phyloP scores from a whole-genome alignment of 192 early-diverging fungal genomes.

The Blastocladiella britannica region DNA sequence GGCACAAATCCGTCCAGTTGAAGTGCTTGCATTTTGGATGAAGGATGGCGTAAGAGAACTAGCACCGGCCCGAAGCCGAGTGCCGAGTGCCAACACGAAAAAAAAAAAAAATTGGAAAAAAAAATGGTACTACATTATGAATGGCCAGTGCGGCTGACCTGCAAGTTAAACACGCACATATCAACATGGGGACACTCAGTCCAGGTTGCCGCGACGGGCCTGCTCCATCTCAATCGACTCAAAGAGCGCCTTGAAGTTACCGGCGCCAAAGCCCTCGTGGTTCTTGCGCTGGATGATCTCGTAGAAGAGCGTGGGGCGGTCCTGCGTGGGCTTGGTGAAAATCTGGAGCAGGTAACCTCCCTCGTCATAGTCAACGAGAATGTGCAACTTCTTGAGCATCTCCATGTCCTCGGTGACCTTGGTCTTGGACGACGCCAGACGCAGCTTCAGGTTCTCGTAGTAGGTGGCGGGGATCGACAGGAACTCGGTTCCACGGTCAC shows the following conservation, averaged over 20 bases:
- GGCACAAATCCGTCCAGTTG: too few species aligned
- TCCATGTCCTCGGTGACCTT: conserved; percentile 68
- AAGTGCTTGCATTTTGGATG: too few species aligned
- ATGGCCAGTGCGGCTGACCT: too few species aligned
- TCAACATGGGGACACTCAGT: background rate
- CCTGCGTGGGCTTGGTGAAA: conserved; percentile 75
- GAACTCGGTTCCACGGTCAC: conserved; percentile 76
- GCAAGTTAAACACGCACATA: background rate
- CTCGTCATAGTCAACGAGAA: conserved; percentile 92
- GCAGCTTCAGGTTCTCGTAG: conserved; percentile 62
- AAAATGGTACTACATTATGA: too few species aligned
- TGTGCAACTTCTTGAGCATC: conserved; percentile 58
- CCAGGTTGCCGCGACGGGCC: conserved; percentile 65
- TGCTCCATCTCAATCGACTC: conserved; percentile 91
- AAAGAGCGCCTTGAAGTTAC: conserved; percentile 95
- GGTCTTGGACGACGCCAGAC: conserved; percentile 43
- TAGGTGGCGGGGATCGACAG: conserved; percentile 62
- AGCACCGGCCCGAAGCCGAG: too few species aligned
- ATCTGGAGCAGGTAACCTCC: conserved; percentile 90
- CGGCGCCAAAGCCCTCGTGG: conserved; percentile 83
- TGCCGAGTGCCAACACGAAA: too few species aligned
- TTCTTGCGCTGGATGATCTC: conserved; percentile 93
- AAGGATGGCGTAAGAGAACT: too few species aligned
- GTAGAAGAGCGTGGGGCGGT: conserved; percentile 87
- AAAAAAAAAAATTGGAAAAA: too few species aligned